Base-by-base conservation (phyloP, 2,329 filamentous ascomycete genomes). In the Stachybotrys echinatus region DNA sequence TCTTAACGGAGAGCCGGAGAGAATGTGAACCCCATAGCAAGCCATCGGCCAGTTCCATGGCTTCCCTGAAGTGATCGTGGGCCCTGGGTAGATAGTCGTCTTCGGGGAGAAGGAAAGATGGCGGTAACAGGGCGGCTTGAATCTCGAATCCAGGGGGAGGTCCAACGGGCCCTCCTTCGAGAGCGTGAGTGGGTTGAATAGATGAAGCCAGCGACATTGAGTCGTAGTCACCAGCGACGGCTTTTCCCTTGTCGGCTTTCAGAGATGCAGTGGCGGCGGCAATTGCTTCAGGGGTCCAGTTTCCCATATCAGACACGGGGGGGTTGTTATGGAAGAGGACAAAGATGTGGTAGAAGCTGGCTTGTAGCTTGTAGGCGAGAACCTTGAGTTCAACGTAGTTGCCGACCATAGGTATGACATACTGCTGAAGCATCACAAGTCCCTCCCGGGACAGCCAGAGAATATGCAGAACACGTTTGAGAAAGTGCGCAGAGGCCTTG, bases 281-380 rank as follows among this genome's bases (percentile, higher is more conserved):
- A 45, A 72, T 65, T 4, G 64, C 59, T 46, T 78, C 75, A 12
- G 76, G 73, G 1, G 74, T 75, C 54, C 74, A 72, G 52, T 80
- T 72, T 19, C 77, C 77, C 61, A 82, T 77, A 34, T 77, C 74
- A 42, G 84, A 85, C 50, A 96, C 81, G 0, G 87, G 79, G 1
- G 92, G 92, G 48, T 89, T 84, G 69, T 96, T 96, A 73, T 96
- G 90, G 64, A 96, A 97, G 12, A 97, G 80, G 48, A 95, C 94
- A 66, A 96, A 96, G 57, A 99, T 90, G 71, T 99, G 92, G 61
- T 95, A 94, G 65, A 97, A 95, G 19, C 90, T 95, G 17, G 94
- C 94, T 52, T 90, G 85, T 14, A 99, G 79, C 69, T 97, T 99
- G 65, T 90, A 89, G 19, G 89, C 86, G 55, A 99, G 79, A 42